Percentiles rank a stretch among this genome's conserved stretches.
These are phyloP conservation scores for Entomortierella beljakovae DNA, from an alignment of 192 early-diverging fungal genomes.

Conservation along the genomic window DNA sequence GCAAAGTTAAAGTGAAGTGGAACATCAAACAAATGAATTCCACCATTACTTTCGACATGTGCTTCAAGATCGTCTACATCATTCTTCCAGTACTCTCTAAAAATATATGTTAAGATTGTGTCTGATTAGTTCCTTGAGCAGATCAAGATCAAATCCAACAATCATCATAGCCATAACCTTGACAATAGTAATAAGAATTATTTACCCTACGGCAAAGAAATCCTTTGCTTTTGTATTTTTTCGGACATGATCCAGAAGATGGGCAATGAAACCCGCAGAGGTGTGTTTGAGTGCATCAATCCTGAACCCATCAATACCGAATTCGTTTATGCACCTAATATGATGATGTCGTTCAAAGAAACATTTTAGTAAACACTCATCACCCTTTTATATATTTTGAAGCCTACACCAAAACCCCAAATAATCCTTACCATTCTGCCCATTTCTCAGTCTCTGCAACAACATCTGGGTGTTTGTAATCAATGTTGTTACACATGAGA, in stretches of 20 bases:
- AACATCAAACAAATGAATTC: constrained; percentile 38
- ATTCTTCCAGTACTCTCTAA: constrained; percentile 39
- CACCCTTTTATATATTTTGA: no score
- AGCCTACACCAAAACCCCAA: background rate
- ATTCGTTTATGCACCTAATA: constrained; percentile 23
- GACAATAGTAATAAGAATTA: background rate
- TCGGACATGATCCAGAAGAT: constrained; percentile 26
- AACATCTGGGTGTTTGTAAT: constrained; percentile 38
- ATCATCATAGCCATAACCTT: background rate
- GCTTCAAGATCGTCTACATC: constrained; percentile 17
- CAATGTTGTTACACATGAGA: constrained; percentile 59
- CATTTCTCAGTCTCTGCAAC: constrained; percentile 33
- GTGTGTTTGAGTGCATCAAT: constrained; percentile 41
- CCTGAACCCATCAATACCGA: constrained; percentile 33
- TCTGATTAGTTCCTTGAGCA: background rate
- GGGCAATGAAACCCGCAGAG: constrained; percentile 24
- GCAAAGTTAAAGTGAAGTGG: constrained; percentile 36
- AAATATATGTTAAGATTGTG: background rate
- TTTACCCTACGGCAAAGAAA: constrained; percentile 36
- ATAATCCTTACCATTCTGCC: constrained; percentile 24
- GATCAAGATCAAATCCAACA: background rate
- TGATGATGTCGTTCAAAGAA: no score
- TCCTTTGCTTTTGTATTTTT: constrained; percentile 12
- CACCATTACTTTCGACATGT: constrained; percentile 11
- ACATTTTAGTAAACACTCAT: no score